These are phyloP conservation scores for Phaeosphaeriaceae sp. DNA, from an alignment of 2,329 filamentous ascomycete genomes.

Conservation along the genomic window DNA sequence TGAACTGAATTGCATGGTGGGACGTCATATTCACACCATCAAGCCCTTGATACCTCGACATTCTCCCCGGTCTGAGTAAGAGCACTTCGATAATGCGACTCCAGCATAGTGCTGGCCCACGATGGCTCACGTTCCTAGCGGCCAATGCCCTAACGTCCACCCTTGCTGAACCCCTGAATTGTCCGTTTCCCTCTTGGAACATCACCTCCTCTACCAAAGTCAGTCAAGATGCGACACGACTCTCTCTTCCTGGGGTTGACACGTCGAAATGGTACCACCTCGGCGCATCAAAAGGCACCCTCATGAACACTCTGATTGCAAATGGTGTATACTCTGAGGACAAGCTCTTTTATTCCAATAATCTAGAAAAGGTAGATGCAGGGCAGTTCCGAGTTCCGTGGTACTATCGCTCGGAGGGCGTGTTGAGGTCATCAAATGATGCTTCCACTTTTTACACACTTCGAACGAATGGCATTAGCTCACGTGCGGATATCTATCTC, in stretches of 20 bases:
- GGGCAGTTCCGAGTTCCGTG: conserved; percentile 62
- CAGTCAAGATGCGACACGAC: conserved; percentile 14
- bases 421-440: conserved; percentile 28
- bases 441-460: conserved; percentile 57
- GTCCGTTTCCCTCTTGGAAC: conserved; percentile 24
- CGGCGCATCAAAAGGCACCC: conserved; percentile 58
- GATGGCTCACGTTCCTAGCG: neutral
- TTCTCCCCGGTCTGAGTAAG: neutral
- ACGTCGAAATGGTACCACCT: conserved; percentile 59
- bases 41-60: neutral
- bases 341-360: conserved; percentile 63
- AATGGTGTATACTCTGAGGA: conserved; percentile 60
- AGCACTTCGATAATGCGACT: neutral
- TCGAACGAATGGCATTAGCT: conserved; percentile 65
- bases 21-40: neutral
- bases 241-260: conserved; percentile 42
- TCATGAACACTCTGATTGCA: conserved; percentile 64
- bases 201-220: conserved; percentile 22
- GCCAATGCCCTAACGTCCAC: neutral
- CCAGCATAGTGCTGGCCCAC: neutral
- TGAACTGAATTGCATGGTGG: no score
- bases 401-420: conserved; percentile 64
- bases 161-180: conserved; percentile 3
- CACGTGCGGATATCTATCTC: conserved; percentile 65
- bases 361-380: conserved; percentile 54